Percentiles rank a stretch among this genome's conserved stretches.
These are phyloP conservation scores for Gastrodia elata DNA, from an alignment of 106 monocot genomes.

Conservation along the genomic window DNA sequence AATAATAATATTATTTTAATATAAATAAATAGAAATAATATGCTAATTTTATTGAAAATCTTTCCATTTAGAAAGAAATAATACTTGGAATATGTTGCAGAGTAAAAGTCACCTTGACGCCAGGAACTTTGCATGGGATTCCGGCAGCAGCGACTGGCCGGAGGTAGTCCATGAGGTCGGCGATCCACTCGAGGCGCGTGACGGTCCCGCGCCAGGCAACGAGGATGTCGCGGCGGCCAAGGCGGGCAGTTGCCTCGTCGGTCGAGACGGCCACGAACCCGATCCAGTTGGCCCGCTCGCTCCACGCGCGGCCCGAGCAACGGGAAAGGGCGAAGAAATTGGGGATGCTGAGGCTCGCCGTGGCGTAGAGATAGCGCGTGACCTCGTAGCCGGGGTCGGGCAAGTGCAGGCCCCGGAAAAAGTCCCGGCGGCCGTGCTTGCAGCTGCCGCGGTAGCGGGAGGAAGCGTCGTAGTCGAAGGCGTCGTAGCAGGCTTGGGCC, in stretches of 20 bases:
- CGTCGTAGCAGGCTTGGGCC: slow-evolving; percentile 87
- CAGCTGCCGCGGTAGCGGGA: slow-evolving; percentile 70
- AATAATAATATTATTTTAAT: background rate
- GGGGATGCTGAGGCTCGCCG: slow-evolving; percentile 53
- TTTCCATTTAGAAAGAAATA: too few relatives aligned
- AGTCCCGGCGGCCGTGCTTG: slow-evolving; percentile 44
- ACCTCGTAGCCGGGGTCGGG: slow-evolving; percentile 38
- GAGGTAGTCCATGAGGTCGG: slow-evolving; percentile 65
- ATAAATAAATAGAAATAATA: background rate
- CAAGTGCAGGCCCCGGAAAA: slow-evolving; percentile 49
- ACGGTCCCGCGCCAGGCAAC: slow-evolving; percentile 83
- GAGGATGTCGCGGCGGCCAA: slow-evolving; percentile 74
- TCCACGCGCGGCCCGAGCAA: slow-evolving; percentile 37
- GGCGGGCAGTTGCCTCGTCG: slow-evolving; percentile 35
- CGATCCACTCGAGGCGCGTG: slow-evolving; percentile 63
- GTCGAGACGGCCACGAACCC: slow-evolving; percentile 76
- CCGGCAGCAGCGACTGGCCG: slow-evolving; percentile 36
- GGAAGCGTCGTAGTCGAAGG: slow-evolving; percentile 69
- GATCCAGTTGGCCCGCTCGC: slow-evolving; percentile 78
- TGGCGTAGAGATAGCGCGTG: slow-evolving; percentile 75
- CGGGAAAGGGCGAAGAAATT: slow-evolving; percentile 43
- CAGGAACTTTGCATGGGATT: slow-evolving; percentile 46
- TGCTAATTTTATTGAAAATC: too few relatives aligned
- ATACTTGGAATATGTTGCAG: too few relatives aligned
- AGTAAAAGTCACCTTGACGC: slow-evolving; percentile 38